Evolutionary conservation across 2,329 filamentous ascomycete genomes (phyloP), one percentile per base, ranked within the genome.

Genomic region (Davidsoniella eucalypti): DNA sequence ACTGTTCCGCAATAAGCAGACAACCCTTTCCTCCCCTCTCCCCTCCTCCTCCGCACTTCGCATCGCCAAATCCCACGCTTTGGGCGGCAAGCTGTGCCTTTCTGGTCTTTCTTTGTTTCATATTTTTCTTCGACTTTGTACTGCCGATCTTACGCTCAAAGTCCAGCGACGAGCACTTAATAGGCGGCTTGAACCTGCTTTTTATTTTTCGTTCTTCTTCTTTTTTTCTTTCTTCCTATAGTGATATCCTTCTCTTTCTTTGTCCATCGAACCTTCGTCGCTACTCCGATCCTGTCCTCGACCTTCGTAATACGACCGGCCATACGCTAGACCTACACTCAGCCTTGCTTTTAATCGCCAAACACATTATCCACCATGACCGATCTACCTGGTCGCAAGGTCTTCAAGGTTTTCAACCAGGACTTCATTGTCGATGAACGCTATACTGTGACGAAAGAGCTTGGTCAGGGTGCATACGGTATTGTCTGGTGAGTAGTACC

Each of bases 351-450:
- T 21, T 16, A 21, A 23, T 37, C 14, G 21, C 47, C 29, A 44
- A n/a, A 36, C 14, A 47, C 29, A 51, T 42, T 41, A 54, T 51
- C 48, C 57, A 59, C 53, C 58, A 67, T 68, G 66, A 58, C 61
- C 52, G 66, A 68, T 53, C 63, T 68, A 42, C 61, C 68, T 57
- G 64, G 66, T 63, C 82, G 87, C 68, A 95, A 94, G 76, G 78
- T 90, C 67, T 95, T 94, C 76, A 94, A 94, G 80, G 88, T 98
- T 65, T 98, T 98, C 71, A 95, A 95, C 74, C 92, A 98, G 64
- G 92, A 98, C 71, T 98, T 98, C 64, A 81, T 95, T 59, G 92
- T 96, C 62, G 92, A 96, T 65, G 90, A 96, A 68, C 82, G 90
- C 61, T 98, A 98, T 71, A 94, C 85, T 57, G 92, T 98, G 57